Conservation (phyloP, 73 alveolate genomes). For the Effrenium voratum region DNA sequence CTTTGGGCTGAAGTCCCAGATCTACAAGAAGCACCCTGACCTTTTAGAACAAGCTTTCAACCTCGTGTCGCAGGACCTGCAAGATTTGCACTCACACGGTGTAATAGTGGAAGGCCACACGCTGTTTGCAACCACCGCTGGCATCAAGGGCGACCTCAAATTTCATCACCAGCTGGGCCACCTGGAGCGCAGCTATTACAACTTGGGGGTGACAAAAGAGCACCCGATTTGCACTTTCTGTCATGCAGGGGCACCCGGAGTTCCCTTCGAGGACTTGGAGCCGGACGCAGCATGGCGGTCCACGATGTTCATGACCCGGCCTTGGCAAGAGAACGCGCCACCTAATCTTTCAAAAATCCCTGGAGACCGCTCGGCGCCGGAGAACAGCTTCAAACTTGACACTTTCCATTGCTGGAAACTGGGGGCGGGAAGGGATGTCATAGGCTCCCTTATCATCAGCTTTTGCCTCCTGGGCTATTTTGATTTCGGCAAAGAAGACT, state of each 20-base stretch:
- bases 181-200: not conserved
- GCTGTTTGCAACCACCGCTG: not conserved
- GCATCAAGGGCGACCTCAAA: conserved; percentile 28
- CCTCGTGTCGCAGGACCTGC: not conserved
- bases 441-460: not conserved
- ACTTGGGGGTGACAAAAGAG: not conserved
- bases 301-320: not conserved
- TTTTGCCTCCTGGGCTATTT: not conserved
- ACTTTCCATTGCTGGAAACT: not conserved
- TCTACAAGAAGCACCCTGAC: not conserved
- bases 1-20: not conserved
- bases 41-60: not conserved
- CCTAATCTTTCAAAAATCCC: not conserved
- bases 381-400: not conserved
- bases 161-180: not conserved
- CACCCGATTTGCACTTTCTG: not conserved
- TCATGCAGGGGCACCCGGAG: not conserved
- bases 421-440: not conserved
- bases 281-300: not conserved
- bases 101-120: not conserved
- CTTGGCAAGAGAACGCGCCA: not conserved
- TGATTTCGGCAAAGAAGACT: not conserved
- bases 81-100: not conserved
- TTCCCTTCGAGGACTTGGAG: not conserved
- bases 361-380: not conserved